These are phyloP conservation scores for Cercospora berteroae DNA, from an alignment of 2,329 filamentous ascomycete species.

Conservation along the genomic window DNA sequence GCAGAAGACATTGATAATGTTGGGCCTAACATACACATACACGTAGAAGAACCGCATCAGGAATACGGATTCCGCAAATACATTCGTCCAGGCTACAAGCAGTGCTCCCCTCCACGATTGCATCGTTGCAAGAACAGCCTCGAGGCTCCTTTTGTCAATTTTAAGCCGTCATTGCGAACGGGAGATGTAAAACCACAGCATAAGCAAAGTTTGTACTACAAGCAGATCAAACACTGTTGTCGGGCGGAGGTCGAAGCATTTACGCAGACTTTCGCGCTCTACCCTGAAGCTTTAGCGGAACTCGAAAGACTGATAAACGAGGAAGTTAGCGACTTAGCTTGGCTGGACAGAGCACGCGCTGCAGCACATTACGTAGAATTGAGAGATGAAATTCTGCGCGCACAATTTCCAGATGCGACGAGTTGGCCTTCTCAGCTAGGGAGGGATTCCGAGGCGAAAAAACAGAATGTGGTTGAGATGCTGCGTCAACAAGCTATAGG, in stretches of 20 bases:
- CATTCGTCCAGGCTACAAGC: slow-evolving; percentile 9
- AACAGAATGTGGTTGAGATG: background rate
- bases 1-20: background rate
- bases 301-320: background rate
- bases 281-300: background rate
- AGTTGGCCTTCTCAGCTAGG: background rate
- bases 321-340: background rate
- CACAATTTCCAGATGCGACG: background rate
- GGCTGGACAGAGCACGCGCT: background rate
- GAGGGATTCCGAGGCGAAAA: background rate
- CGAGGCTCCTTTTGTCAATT: background rate
- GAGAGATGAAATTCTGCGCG: background rate
- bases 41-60: background rate
- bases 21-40: background rate
- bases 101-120: background rate
- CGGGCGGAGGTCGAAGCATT: background rate
- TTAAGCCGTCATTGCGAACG: background rate
- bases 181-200: background rate
- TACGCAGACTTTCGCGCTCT: background rate
- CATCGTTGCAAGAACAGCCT: background rate
- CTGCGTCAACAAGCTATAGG: background rate
- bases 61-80: slow-evolving; percentile 1
- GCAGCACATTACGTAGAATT: background rate
- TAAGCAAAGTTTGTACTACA: slow-evolving; percentile 1
- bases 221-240: background rate